phyloP scores from a whole-genome alignment of 1,284 basidiomycete genomes.

The Leccinum fuscescens region DNA sequence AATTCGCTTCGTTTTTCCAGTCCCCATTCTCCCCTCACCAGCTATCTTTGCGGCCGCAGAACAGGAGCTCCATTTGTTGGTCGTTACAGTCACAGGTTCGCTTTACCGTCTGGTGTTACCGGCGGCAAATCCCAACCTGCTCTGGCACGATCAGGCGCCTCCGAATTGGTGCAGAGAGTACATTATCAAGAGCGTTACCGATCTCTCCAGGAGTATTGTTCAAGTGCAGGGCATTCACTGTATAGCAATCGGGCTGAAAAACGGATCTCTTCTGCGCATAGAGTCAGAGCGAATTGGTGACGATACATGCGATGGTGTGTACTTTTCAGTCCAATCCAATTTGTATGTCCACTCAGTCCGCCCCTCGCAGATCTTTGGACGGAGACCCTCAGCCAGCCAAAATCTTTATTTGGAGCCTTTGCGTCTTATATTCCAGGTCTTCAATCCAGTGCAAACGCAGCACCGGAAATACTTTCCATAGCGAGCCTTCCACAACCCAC shows the following conservation, averaged over 20 bases:
- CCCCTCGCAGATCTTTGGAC: constrained; percentile 57
- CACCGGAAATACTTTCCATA: constrained; percentile 62
- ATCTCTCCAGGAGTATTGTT: constrained; percentile 50
- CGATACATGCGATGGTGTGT: constrained; percentile 54
- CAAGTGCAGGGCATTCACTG: constrained; percentile 70
- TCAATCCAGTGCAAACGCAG: constrained; percentile 43
- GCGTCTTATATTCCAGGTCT: constrained; percentile 64
- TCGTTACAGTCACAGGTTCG: constrained; percentile 66
- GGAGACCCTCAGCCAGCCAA: constrained; percentile 60
- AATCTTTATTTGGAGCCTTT: constrained; percentile 61
- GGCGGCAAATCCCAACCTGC: constrained; percentile 45
- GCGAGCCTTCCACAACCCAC: constrained; percentile 70
- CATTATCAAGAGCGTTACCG: constrained; percentile 53
- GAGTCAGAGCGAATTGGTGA: constrained; percentile 58
- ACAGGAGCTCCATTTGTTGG: constrained; percentile 68
- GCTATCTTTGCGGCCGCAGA: constrained; percentile 60
- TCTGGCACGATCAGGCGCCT: constrained; percentile 57
- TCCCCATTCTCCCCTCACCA: constrained; percentile 65
- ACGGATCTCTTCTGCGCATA: constrained; percentile 72
- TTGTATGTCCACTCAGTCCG: constrained; percentile 8
- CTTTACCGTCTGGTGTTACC: constrained; percentile 78
- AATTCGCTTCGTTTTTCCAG: constrained; percentile 77
- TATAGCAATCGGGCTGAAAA: constrained; percentile 62
- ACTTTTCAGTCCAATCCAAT: constrained; percentile 1
- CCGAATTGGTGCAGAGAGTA: constrained; percentile 69